phyloP scores from a whole-genome alignment of 2,329 filamentous ascomycete genomes.

The Penicillium digitatum region DNA sequence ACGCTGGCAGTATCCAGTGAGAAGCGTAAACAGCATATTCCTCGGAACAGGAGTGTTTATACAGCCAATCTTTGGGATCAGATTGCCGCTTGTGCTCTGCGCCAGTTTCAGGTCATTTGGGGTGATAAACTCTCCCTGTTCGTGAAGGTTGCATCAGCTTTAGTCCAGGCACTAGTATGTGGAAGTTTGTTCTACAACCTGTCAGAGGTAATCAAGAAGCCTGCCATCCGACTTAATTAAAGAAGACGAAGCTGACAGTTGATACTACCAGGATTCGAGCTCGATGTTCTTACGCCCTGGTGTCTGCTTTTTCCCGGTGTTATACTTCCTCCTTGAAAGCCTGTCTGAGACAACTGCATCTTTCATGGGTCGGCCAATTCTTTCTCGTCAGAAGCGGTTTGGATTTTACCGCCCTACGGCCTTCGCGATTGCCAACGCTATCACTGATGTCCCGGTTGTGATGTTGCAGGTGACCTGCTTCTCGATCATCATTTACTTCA shows the following conservation, averaged over 20 bases:
- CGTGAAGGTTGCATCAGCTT: slow-evolving; percentile 45
- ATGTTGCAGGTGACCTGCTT: slow-evolving; percentile 56
- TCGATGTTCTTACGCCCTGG: slow-evolving; percentile 58
- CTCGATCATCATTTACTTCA: slow-evolving; percentile 58
- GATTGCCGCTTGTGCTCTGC: slow-evolving; percentile 45
- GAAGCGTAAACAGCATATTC: slow-evolving; percentile 32
- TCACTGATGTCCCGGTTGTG: slow-evolving; percentile 55
- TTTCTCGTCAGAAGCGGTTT: slow-evolving; percentile 65
- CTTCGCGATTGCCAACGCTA: slow-evolving; percentile 54
- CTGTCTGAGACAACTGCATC: slow-evolving; percentile 57
- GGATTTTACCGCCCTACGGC: slow-evolving; percentile 62
- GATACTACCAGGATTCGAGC: slow-evolving; percentile 6
- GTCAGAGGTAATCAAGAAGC: slow-evolving; percentile 42
- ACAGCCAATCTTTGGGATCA: slow-evolving; percentile 37
- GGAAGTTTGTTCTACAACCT: slow-evolving; percentile 52
- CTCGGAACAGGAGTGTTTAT: slow-evolving; percentile 30
- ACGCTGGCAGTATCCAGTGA: slow-evolving; percentile 28
- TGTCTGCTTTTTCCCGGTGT: slow-evolving; percentile 56
- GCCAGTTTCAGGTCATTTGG: slow-evolving; percentile 48
- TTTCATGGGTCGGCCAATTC: slow-evolving; percentile 60
- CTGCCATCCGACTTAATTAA: too few relatives aligned
- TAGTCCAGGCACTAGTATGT: slow-evolving; percentile 41
- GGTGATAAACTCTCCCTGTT: slow-evolving; percentile 50
- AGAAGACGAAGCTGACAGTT: neutral
- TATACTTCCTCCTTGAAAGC: slow-evolving; percentile 59